Conservation (phyloP, 805 yeast species). For the Candida railenensis region DNA sequence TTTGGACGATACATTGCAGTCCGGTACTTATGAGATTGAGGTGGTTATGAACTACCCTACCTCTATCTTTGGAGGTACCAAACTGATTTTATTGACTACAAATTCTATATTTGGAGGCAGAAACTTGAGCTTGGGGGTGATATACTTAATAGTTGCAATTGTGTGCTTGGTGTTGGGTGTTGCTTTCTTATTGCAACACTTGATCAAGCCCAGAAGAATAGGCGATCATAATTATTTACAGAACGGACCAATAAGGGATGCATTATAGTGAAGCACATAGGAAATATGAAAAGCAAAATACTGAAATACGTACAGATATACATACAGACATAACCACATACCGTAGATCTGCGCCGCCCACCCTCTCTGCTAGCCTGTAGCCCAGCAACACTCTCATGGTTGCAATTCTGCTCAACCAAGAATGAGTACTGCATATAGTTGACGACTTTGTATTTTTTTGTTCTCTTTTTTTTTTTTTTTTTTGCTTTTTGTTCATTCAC, state of each 20-base stretch:
- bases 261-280: neutral
- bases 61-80: conserved; percentile 81
- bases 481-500: neutral
- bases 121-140: conserved; percentile 78
- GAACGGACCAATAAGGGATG: conserved; percentile 10
- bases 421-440: neutral
- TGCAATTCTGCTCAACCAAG: neutral
- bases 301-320: no score
- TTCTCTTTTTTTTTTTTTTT: neutral
- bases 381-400: neutral
- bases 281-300: neutral
- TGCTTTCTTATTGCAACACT: conserved; percentile 74
- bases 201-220: conserved; percentile 78
- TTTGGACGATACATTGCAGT: conserved; percentile 49
- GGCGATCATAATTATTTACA: conserved; percentile 72
- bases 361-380: no score
- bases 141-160: conserved; percentile 83
- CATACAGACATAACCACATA: no score
- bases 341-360: no score
- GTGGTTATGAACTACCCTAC: conserved; percentile 83
- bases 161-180: conserved; percentile 69
- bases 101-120: conserved; percentile 85
- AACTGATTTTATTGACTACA: conserved; percentile 77
- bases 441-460: neutral
- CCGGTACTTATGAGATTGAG: conserved; percentile 70